Base-by-base conservation (phyloP, 2,329 filamentous ascomycete species). In the Fusarium oxysporum region DNA sequence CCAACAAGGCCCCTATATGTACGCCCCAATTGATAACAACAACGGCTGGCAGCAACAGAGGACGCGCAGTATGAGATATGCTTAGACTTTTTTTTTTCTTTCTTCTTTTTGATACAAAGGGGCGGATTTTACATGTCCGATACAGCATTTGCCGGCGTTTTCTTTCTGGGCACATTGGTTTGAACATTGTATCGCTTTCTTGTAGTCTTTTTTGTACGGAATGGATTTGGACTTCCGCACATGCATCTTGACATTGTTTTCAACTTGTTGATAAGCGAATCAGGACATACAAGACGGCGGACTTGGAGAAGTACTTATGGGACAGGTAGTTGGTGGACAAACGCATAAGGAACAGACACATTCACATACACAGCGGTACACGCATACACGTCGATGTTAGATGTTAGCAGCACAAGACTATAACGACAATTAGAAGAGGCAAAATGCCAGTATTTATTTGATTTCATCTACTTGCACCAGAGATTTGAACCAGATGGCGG, bases 1-100 rank as follows among this genome's bases (percentile, higher is more conserved):
- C 41, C 67, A 65, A 23, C 70, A 73, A 61, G 72, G 69, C 33
- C 51, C 38, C 21, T 79, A 78, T 38, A 60, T 57, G 38, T 78
- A 79, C 32, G 59, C 71, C 5, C 76, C 76, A 12, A 37, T 78
- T 37, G 60, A 70, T 38, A 57, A 65, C 23, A 69, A 70, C 37
- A 66, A 69, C 17, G 70, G 72, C 50, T 75, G 70, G 71, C 53
- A 60, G 41, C 53, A 60, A 33, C 72, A 68, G 44, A 59, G 77
- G 11, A 68, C 65, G 35, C 76, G 72, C 38, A 78, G 77, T 59
- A 76, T 77, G 76, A 77, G 79, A 71, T 81, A 81, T 65, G 79
- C 79, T 64, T 81, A 77, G 65, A 57, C 32, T 44, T 65, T 28
- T 51, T 35, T 12, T 48, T 23, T 23, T 23, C 30, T 28, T 43